Evolutionary conservation across 305 asterid species (phyloP).

Genomic region (Fraxinus velutina): DNA sequence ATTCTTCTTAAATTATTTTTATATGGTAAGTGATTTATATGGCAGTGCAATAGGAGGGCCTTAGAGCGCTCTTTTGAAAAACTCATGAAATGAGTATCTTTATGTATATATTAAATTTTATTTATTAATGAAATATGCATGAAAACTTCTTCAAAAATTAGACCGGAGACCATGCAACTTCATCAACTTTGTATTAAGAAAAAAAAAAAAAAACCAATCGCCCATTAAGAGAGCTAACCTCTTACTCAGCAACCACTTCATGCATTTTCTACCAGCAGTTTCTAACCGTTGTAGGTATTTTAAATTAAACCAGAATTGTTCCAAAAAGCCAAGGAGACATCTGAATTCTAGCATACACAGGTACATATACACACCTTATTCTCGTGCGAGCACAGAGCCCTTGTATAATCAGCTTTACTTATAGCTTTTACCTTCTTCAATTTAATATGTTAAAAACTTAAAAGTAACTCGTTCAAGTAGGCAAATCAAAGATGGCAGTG

Average conservation of each 20-base stretch:
- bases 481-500: conserved; percentile 9
- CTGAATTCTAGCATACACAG: conserved; percentile 2
- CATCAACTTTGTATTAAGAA: not conserved
- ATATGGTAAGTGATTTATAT: not conserved
- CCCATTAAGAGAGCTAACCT: not conserved
- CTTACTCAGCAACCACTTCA: not conserved
- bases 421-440: conserved; percentile 5
- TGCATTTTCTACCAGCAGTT: conserved; percentile 11
- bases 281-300: not conserved
- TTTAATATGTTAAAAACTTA: not conserved
- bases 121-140: not conserved
- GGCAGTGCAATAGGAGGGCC: conserved; percentile 1
- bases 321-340: not conserved
- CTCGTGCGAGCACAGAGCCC: not conserved
- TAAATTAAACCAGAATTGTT: not conserved
- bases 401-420: conserved; percentile 10
- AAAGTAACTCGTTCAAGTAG: conserved; percentile 4
- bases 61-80: conserved; percentile 9
- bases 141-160: not conserved
- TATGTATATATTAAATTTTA: not conserved
- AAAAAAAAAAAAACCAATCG: not conserved
- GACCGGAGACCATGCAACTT: not conserved
- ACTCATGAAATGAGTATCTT: not conserved
- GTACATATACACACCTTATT: not conserved
- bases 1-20: not conserved